These are phyloP conservation scores for Pezicula rhizophila DNA, from an alignment of 2,329 filamentous ascomycete species.

Conservation along the genomic window DNA sequence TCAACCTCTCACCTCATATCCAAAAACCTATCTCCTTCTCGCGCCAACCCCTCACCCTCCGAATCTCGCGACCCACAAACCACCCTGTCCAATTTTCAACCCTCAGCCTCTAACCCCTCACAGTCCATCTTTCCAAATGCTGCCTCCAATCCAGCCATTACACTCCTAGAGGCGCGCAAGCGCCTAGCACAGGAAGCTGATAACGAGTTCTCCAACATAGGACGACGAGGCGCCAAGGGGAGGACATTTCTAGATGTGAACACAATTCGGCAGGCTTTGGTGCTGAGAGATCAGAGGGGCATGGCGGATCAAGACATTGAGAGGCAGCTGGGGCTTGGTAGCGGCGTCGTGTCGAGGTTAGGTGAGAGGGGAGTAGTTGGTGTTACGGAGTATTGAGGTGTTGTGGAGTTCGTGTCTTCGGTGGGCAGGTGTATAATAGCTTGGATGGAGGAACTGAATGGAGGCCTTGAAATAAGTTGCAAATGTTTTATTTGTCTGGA, in stretches of 20 bases:
- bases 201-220: slow-evolving; percentile 42
- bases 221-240: slow-evolving; percentile 30
- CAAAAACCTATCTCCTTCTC: too few relatives aligned
- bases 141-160: slow-evolving; percentile 18
- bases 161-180: slow-evolving; percentile 16
- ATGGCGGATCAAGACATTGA: slow-evolving; percentile 38
- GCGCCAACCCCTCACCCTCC: not conserved
- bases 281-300: slow-evolving; percentile 39
- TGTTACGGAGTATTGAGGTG: not conserved
- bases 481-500: too few relatives aligned
- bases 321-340: slow-evolving; percentile 36
- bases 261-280: slow-evolving; percentile 41
- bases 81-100: slow-evolving; percentile 10
- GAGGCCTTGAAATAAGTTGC: too few relatives aligned
- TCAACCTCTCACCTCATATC: not conserved
- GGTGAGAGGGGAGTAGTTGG: slow-evolving; percentile 35
- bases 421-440: too few relatives aligned
- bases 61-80: not conserved
- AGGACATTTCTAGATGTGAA: slow-evolving; percentile 41
- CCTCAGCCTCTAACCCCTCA: slow-evolving; percentile 15
- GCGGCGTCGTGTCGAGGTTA: slow-evolving; percentile 39
- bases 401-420: too few relatives aligned
- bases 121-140: slow-evolving; percentile 18
- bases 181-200: slow-evolving; percentile 43
- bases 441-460: too few relatives aligned